These are phyloP conservation scores for Lycium ferocissimum DNA, from an alignment of 257 asterid species.

Conservation along the genomic window DNA sequence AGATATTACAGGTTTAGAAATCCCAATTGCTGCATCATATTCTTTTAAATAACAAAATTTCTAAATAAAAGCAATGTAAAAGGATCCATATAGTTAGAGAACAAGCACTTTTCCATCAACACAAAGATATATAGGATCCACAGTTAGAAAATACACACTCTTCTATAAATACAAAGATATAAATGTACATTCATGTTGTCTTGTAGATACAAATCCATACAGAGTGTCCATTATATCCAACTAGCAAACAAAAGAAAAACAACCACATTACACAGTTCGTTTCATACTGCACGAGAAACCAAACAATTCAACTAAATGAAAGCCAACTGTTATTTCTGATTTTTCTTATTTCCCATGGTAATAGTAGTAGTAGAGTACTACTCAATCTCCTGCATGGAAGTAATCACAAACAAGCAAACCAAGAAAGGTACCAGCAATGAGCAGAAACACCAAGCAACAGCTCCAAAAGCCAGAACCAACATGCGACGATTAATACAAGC, in stretches of 20 bases:
- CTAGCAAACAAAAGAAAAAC: not conserved
- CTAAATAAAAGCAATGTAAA: not conserved
- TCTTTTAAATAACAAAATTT: too few relatives aligned
- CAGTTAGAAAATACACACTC: not conserved
- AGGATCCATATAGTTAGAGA: not conserved
- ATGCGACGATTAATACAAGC: not conserved
- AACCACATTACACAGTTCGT: not conserved
- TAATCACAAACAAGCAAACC: not conserved
- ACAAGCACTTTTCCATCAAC: too few relatives aligned
- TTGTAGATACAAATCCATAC: not conserved
- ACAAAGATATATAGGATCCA: too few relatives aligned
- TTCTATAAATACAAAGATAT: not conserved
- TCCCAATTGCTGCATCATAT: too few relatives aligned
- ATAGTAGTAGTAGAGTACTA: not conserved
- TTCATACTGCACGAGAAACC: not conserved
- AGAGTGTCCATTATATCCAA: not conserved
- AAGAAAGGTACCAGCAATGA: not conserved
- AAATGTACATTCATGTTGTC: not conserved
- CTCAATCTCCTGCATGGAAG: not conserved
- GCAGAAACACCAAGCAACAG: not conserved
- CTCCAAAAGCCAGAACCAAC: not conserved
- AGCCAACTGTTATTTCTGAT: not conserved
- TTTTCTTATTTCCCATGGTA: not conserved
- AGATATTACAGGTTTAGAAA: too few relatives aligned
- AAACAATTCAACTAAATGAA: not conserved